Evolutionary conservation across 2,329 filamentous ascomycete species (phyloP), one percentile per base, ranked within the genome.

Genomic region (Arthroderma sp.): DNA sequence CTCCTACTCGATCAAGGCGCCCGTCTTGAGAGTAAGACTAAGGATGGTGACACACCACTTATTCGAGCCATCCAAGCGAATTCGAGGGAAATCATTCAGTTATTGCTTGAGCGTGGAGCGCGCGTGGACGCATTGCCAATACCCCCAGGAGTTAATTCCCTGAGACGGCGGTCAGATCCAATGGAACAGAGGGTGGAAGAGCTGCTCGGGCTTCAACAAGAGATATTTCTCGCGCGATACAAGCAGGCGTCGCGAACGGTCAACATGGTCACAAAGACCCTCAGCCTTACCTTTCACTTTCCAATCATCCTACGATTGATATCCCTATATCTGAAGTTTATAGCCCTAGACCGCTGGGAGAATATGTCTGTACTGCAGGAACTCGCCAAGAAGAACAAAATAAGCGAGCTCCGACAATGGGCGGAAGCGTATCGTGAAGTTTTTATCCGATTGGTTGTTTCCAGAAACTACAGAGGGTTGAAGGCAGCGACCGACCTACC

Each of bases 301-400:
- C 47, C 45, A 29, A n/a, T 48, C 36, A 30, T 53, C 44, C 46
- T 55, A 31, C 6, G 49, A 47, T 40, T 52, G 41, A 33, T 55
- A 34, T 29, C 47, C 6, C 42, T 51, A 6, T 55, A 55, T 46
- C 45, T 55, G 9, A 55, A 51, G 31, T 49, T 39, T 48, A 29
- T 48, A 45, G 38, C 50, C 7, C 40, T 55, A 30, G 34, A 48
- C 46, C 53, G 53, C 43, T 53, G 48, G 53, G 53, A 55, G 28
- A n/a, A n/a, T n/a, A n/a, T n/a, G n/a, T n/a, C n/a, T n/a, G 53
- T 55, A 34, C 48, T 55, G 46, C 53, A 53, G 43, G 52, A 55
- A 31, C 52, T 55, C 40, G 52, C 50, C 29, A 38, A 49, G 48
- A 40, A 52, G 29, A 50, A 53, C 37, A 52, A 50, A 41, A 52